Evolutionary conservation across 495 filamentous ascomycete genomes (phyloP).

Genomic region (Penicillium cinerascens): DNA sequence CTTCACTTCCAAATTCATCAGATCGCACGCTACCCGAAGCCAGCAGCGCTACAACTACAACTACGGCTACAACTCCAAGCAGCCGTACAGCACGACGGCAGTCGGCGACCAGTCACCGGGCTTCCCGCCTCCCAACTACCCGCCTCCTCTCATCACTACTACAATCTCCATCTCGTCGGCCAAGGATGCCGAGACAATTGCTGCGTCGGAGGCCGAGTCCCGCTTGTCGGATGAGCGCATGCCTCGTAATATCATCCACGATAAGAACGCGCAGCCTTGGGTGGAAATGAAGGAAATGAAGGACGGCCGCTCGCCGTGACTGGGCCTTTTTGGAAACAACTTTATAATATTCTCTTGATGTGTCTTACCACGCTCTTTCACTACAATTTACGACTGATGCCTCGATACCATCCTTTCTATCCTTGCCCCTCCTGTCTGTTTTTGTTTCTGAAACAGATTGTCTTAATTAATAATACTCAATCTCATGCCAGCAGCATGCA

Average conservation of each 20-base stretch:
- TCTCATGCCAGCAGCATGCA: no score
- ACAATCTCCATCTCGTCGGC: constrained; percentile 20
- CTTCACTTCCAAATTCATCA: constrained; percentile 26
- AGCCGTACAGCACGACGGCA: constrained; percentile 11
- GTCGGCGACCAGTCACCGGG: constrained; percentile 10
- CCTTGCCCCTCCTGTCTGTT: no score
- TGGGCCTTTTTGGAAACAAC: background rate
- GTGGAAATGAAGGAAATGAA: constrained; percentile 14
- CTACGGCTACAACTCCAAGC: constrained; percentile 4
- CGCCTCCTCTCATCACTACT: constrained; percentile 19
- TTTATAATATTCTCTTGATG: background rate
- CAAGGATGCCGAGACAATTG: constrained; percentile 2
- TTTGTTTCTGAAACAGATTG: no score
- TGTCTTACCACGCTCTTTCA: background rate
- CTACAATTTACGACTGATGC: background rate
- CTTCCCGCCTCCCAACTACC: constrained; percentile 1
- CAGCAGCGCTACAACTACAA: constrained; percentile 7
- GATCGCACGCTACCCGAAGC: constrained; percentile 11
- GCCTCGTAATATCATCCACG: constrained; percentile 9
- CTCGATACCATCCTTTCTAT: background rate
- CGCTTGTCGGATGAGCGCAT: constrained; percentile 4
- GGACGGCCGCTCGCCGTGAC: background rate
- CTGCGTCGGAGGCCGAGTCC: constrained; percentile 8
- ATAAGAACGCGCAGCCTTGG: constrained; percentile 9
- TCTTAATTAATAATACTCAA: no score